Evolutionary conservation across 2,329 filamentous ascomycete species (phyloP).

Genomic region (Ophiostoma sp.): DNA sequence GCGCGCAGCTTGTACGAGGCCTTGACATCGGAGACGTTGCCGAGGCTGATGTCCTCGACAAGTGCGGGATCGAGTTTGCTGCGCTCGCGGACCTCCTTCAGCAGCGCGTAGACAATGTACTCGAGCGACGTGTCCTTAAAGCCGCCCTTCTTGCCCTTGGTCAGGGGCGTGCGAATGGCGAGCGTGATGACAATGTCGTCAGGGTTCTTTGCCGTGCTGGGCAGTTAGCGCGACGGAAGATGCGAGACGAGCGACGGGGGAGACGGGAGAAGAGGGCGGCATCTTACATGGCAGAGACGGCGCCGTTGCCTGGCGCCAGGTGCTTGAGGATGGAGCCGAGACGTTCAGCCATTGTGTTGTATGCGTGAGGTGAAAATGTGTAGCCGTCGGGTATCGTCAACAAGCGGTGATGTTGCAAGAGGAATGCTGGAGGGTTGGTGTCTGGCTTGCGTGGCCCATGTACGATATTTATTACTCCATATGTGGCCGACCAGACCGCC

Average conservation of each 20-base stretch:
- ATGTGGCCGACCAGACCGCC: neutral
- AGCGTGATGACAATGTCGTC: slow-evolving; percentile 97
- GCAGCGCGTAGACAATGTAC: slow-evolving; percentile 73
- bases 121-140: slow-evolving; percentile 93
- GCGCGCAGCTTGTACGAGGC: slow-evolving; percentile 88
- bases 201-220: slow-evolving; percentile 81
- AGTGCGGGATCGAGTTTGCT: slow-evolving; percentile 73
- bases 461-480: slow-evolving; percentile 4
- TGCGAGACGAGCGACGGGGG: neutral
- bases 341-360: slow-evolving; percentile 58
- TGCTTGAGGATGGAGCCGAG: slow-evolving; percentile 85
- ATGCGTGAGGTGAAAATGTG: neutral
- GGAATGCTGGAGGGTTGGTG: neutral
- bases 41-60: slow-evolving; percentile 84
- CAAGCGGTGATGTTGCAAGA: neutral
- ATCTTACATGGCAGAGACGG: slow-evolving; percentile 66
- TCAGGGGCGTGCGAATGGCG: slow-evolving; percentile 79
- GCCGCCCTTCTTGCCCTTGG: slow-evolving; percentile 84
- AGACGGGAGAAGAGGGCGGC: neutral
- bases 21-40: slow-evolving; percentile 83
- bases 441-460: neutral
- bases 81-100: slow-evolving; percentile 68
- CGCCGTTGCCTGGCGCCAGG: slow-evolving; percentile 62
- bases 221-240: neutral
- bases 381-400: neutral